Evolutionary conservation across 2,329 filamentous ascomycete genomes (phyloP), one percentile per base, ranked within the genome.

Genomic region (Aspergillus transmontanensis): DNA sequence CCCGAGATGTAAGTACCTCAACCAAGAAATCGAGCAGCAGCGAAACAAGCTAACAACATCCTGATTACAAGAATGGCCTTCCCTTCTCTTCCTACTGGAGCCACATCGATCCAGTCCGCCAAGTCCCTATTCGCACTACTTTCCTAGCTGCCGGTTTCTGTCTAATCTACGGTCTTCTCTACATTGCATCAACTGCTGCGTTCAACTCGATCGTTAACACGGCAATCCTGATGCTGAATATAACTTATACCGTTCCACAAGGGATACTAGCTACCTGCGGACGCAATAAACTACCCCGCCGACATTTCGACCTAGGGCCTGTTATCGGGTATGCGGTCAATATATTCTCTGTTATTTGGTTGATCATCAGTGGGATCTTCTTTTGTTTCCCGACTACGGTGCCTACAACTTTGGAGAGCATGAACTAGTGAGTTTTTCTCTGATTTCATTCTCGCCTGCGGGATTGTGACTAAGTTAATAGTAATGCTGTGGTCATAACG

Each of bases 131-230:
- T 10, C 67, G 71, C 1, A 69, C 75, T 3, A 78, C 74, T 0
- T 34, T 74, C 6, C 61, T 71, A 2, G 71, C 75, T 0, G 64
- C 68, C 6, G 59, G 43, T 1, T 75, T 77, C 59, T 70, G 66
- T 32, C 57, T 57, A 2, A 32, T 76, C 5, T 78, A 76, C 39
- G 75, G 75, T 5, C 59, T 78, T 1, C 58, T 78, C 6, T 77
- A 78, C 43, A 64, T 78, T 23, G 73, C 71, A 0, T 69, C 64
- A 30, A 75, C 69, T 0, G 64, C 66, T 2, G 75, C 75, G 1
- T 78, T 76, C 64, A 77, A 76, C 59, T 76, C 75, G 0, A 76
- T 78, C 48, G 69, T 77, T 50, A 75, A 63, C 9, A 67, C 71
- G 1, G 71, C 75, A 6, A 71, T 73, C 2, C 60, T 76, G 0